Evolutionary conservation across 352 stramenopile species (phyloP), one percentile per base, ranked within the genome.

Genomic region (Achlya hypogyna): DNA sequence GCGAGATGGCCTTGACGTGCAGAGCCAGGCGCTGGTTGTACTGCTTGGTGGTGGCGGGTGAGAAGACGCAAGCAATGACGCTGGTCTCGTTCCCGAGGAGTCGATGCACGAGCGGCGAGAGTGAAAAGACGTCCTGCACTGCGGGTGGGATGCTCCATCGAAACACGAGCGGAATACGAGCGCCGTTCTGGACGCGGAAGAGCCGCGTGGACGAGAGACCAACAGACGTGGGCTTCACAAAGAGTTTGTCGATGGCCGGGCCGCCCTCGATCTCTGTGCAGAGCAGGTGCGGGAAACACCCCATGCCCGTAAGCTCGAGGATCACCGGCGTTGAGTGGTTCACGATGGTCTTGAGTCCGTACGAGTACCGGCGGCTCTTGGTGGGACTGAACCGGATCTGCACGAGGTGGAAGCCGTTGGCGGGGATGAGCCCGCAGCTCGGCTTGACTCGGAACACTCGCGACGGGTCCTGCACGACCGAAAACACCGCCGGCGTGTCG

Each of bases 401-500:
- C 35, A 91, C 78, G n/a, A 96, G 73, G 25, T 91, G 79, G 69
- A 93, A 93, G 31, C 78, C 85, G 63, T 91, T 91, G 35, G 82
- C 71, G 4, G 74, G 72, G 42, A 96, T 86, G 63, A 86, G 88
- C 5, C 87, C 86, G 56, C 74, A 74, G 28, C 43, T 58, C 2
- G 84, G 87, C 27, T 93, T 89, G 59, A 90, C 93, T 22, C 45
- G 65, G 59, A 96, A 97, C 0, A 81, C 63, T 32, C 75, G 63
- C 32, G 72, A 73, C 23, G 77, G 70, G 68, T 96, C 88, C 27
- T 73, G 35, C 5, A 79, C 69, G 71, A 97, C 92, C 0, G 56
- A 35, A 74, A 98, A 98, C 10, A 94, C 60, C 16, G 86, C 87
- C 2, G 92, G 91, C 0, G 91, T 95, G 63, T 97, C 90, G 47